Percentiles rank a stretch among this genome's conserved stretches.
Evolutionary conservation across 208 protist genomes (phyloP).

Genomic region (Kentomonas sorsogonicus): DNA sequence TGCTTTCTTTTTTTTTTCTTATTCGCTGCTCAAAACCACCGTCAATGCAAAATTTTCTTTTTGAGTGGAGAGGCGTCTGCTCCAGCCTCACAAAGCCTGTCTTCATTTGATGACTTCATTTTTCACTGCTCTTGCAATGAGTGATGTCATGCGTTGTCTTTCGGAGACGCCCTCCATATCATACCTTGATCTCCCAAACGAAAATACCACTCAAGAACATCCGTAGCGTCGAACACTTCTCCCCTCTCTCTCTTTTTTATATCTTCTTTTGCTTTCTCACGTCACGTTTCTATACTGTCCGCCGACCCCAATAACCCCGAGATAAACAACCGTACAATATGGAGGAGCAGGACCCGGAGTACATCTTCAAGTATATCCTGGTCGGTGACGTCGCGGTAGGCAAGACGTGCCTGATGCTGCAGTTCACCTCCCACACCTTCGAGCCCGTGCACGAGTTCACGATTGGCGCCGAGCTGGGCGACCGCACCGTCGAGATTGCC

Average conservation of each 20-base stretch:
- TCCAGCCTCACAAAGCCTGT: neutral
- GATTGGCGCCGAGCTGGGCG: constrained; percentile 99
- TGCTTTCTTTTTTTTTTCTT: constrained; percentile 12
- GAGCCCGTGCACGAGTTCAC: constrained; percentile 98
- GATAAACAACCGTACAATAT: no score
- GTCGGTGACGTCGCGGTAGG: constrained; percentile 95
- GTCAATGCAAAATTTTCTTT: constrained; percentile 6
- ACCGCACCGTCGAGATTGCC: constrained; percentile 94
- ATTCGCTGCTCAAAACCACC: neutral
- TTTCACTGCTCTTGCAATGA: neutral
- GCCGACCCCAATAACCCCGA: no score
- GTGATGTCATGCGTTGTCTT: neutral
- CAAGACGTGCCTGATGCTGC: constrained; percentile 97
- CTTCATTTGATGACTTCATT: neutral
- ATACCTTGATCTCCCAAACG: no score
- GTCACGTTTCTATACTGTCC: no score
- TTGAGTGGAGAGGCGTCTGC: neutral
- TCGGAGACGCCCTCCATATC: neutral
- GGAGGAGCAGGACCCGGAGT: no score
- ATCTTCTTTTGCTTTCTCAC: no score
- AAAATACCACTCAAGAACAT: no score
- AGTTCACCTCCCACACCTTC: constrained; percentile 99
- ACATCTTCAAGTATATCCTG: constrained; percentile 98
- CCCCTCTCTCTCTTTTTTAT: no score
- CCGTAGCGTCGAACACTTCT: no score